A percentile compares a stretch with the other conserved stretches of the same genome.
Evolutionary conservation across 2,329 filamentous ascomycete species (phyloP).

Genomic region (Furcasterigmium furcatum): DNA sequence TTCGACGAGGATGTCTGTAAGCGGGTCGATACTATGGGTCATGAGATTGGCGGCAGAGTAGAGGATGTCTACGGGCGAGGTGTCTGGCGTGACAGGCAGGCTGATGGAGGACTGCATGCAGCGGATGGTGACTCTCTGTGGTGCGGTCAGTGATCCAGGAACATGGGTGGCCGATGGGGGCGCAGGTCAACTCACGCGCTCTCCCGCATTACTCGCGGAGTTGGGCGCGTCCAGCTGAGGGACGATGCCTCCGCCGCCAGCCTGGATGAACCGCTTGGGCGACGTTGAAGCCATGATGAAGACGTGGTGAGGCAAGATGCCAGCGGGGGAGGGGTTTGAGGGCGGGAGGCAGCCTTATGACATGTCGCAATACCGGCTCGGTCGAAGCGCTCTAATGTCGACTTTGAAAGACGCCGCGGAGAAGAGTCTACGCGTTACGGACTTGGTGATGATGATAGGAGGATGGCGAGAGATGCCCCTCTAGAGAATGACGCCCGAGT

Average conservation of each 20-base stretch:
- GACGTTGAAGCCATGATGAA: neutral
- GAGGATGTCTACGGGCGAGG: slow-evolving; percentile 72
- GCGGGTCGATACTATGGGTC: slow-evolving; percentile 59
- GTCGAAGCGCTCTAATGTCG: neutral
- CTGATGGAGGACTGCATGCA: slow-evolving; percentile 67
- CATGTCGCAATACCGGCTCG: neutral
- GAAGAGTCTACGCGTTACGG: neutral
- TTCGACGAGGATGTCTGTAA: slow-evolving; percentile 72
- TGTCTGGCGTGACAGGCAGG: slow-evolving; percentile 71
- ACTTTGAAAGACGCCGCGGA: neutral
- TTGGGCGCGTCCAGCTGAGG: slow-evolving; percentile 69
- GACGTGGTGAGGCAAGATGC: neutral
- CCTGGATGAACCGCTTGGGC: slow-evolving; percentile 29
- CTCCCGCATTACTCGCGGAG: slow-evolving; percentile 76
- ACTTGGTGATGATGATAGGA: no score
- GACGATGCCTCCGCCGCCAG: slow-evolving; percentile 42
- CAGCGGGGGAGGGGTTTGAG: neutral
- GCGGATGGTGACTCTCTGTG: slow-evolving; percentile 66
- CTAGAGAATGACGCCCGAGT: no score
- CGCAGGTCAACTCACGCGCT: slow-evolving; percentile 57
- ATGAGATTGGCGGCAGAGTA: slow-evolving; percentile 62
- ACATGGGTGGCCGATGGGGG: neutral
- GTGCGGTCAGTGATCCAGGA: slow-evolving; percentile 4
- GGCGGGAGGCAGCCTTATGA: neutral
- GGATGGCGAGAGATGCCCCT: no score